Evolutionary conservation across 2,329 filamentous ascomycete species (phyloP).

Genomic region (Arachnomyces sp.): DNA sequence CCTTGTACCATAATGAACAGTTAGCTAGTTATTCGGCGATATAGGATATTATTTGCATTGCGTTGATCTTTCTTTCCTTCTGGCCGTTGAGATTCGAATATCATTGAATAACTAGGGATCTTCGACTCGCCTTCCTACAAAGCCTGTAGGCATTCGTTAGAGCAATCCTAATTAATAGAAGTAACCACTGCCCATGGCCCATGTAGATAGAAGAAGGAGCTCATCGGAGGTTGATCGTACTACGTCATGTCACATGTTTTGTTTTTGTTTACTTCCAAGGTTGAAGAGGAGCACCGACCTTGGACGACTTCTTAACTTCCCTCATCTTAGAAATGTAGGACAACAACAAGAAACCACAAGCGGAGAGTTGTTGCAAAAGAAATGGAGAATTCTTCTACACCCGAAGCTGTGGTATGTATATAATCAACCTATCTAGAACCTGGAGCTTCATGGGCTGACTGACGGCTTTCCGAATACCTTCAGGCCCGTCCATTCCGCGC

Average conservation of each 20-base stretch:
- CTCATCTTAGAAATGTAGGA: no score
- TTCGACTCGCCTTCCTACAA: no score
- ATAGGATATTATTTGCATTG: conserved; percentile 1
- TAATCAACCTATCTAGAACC: not conserved
- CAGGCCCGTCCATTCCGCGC: conserved; percentile 51
- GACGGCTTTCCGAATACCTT: conserved; percentile 17
- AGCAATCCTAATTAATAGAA: no score
- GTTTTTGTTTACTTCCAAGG: conserved; percentile 1
- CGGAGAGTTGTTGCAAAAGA: not conserved
- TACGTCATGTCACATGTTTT: not conserved
- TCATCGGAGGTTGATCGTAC: conserved; percentile 24
- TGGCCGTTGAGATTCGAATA: not conserved
- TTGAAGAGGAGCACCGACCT: not conserved
- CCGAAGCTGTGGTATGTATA: not conserved
- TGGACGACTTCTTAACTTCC: not conserved
- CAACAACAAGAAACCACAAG: no score
- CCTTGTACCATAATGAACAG: conserved; percentile 6
- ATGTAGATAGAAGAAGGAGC: no score
- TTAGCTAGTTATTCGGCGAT: conserved; percentile 1
- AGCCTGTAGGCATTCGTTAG: no score
- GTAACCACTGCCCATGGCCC: no score
- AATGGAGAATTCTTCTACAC: not conserved
- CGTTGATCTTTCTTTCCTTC: not conserved
- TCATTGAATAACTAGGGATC: not conserved
- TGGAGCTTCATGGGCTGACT: conserved; percentile 29